phyloP scores from a whole-genome alignment of 176 grass and related monocot genomes.

The Pontederia crassipes region DNA sequence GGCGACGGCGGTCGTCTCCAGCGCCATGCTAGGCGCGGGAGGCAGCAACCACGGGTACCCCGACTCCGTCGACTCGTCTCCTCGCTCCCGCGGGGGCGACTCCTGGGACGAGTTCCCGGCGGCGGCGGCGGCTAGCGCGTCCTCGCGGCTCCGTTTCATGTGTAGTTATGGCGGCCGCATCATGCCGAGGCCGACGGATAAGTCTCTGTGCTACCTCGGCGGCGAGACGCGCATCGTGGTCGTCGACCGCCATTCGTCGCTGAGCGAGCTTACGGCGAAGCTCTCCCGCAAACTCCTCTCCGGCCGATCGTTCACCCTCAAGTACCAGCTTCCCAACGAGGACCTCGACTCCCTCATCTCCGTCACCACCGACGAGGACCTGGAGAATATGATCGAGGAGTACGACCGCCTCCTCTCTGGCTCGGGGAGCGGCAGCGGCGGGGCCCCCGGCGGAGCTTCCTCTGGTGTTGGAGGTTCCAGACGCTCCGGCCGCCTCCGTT shows the following conservation, averaged over 20 bases:
- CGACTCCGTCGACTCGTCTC: conserved; percentile 81
- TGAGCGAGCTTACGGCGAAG: background rate
- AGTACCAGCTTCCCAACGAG: conserved; percentile 15
- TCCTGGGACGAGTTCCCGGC: conserved; percentile 81
- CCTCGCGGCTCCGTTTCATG: conserved; percentile 36
- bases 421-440: conserved; percentile 1
- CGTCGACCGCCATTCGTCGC: conserved; percentile 10
- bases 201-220: conserved; percentile 2
- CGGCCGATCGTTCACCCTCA: conserved; percentile 1
- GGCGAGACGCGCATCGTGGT: conserved; percentile 10
- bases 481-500: conserved; percentile 1
- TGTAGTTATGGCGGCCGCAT: conserved; percentile 12
- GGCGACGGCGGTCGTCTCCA: conserved; percentile 23
- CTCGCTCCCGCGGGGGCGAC: conserved; percentile 85
- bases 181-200: background rate
- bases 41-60: conserved; percentile 39
- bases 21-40: conserved; percentile 4
- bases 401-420: conserved; percentile 2
- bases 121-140: conserved; percentile 14
- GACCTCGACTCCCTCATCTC: conserved; percentile 9
- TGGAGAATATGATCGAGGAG: conserved; percentile 15
- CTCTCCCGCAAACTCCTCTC: conserved; percentile 4
- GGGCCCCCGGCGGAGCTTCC: background rate
- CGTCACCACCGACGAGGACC: conserved; percentile 4
- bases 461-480: background rate